Conservation (phyloP, 2,329 filamentous ascomycete genomes). For the Botrytis deweyae region DNA sequence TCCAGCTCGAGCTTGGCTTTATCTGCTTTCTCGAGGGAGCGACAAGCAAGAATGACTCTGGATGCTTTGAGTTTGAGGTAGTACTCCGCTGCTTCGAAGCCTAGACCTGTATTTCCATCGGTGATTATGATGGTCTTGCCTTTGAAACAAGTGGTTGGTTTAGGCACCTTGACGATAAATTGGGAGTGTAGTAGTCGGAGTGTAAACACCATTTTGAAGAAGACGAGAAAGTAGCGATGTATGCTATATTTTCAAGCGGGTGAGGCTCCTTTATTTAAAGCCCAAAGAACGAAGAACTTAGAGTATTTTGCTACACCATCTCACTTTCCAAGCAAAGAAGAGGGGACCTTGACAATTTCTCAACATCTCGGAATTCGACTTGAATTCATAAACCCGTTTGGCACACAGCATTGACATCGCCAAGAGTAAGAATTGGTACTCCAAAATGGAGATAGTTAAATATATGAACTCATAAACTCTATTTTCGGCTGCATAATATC, state of each 20-base stretch:
- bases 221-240: not conserved
- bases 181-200: not conserved
- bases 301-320: not conserved
- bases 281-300: not conserved
- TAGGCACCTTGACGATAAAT: not conserved
- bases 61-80: not conserved
- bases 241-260: not conserved
- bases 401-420: not conserved
- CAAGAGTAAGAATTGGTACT: not conserved
- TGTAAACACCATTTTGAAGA: not conserved
- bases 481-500: not conserved
- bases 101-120: not conserved
- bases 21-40: slow-evolving; percentile 26
- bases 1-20: slow-evolving; percentile 27
- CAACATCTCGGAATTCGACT: slow-evolving; percentile 31
- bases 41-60: slow-evolving; percentile 30
- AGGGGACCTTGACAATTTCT: not conserved
- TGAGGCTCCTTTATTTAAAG: not conserved
- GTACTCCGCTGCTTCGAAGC: not conserved
- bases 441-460: not conserved
- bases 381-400: slow-evolving; percentile 45
- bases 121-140: not conserved
- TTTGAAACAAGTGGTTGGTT: not conserved
- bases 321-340: not conserved
- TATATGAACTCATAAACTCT: too few species aligned